Evolutionary conservation across 208 protist species (phyloP).

Genomic region (Herpetomonas muscarum): DNA sequence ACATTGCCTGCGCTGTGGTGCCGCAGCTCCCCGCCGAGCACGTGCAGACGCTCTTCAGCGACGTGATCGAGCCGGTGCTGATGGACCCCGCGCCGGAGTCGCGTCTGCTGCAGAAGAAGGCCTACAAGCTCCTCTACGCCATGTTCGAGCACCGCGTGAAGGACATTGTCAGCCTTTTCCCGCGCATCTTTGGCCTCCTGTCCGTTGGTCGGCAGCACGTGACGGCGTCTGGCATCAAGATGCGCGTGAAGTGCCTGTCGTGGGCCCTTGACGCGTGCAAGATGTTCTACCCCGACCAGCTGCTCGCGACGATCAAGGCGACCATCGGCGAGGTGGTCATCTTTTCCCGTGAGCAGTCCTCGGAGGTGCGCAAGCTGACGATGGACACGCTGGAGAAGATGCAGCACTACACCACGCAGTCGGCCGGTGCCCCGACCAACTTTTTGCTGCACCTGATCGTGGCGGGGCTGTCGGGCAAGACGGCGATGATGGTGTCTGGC

Average conservation of each 20-base stretch:
- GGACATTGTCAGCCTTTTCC: constrained; percentile 71
- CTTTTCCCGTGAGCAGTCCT: constrained; percentile 75
- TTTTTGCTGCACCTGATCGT: constrained; percentile 68
- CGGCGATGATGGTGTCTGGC: constrained; percentile 70
- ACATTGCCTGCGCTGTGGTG: constrained; percentile 80
- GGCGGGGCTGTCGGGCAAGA: constrained; percentile 75
- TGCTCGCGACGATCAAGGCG: constrained; percentile 48
- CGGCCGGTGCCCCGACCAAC: constrained; percentile 56
- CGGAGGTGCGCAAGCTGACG: constrained; percentile 68
- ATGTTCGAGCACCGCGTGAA: constrained; percentile 82
- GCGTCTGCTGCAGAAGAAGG: constrained; percentile 85
- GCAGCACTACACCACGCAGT: constrained; percentile 66
- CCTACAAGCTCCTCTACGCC: constrained; percentile 83
- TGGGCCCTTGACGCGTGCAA: constrained; percentile 87
- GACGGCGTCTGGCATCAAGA: constrained; percentile 84
- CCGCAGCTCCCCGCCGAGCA: constrained; percentile 63
- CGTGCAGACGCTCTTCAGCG: constrained; percentile 49
- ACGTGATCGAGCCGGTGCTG: constrained; percentile 82
- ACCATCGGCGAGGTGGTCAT: constrained; percentile 72
- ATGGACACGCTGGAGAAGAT: constrained; percentile 88
- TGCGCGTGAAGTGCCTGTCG: constrained; percentile 80
- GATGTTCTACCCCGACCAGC: constrained; percentile 71
- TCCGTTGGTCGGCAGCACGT: constrained; percentile 72
- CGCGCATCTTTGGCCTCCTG: constrained; percentile 62
- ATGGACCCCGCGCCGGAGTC: constrained; percentile 73